Base-by-base conservation (phyloP, 2,329 filamentous ascomycete genomes). In the Beauveria varroae region DNA sequence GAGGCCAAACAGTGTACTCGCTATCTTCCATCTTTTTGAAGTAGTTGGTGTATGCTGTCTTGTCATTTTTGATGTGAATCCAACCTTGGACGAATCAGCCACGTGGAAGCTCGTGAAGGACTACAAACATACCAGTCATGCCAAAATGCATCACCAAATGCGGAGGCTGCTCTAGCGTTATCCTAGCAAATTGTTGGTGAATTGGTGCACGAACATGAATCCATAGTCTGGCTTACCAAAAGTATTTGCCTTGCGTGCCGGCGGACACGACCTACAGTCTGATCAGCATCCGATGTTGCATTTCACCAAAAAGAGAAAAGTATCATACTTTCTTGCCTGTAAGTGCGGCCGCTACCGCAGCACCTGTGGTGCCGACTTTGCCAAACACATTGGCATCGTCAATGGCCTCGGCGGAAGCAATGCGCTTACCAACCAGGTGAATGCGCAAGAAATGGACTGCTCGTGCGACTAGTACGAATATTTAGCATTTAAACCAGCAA, bases 191-290 rank as follows among this genome's bases (percentile, higher is more conserved):
- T 50, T 53, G 49, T 24, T 47, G 20, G 28, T 37, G 2, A 37
- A 40, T 5, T 14, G 12, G 24, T 26, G 62, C 26, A 18, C 49
- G 24, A 18, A 16, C 2, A 49, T 9, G 41, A 7, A 22, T 46
- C 20, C 28, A 60, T 28, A n/a, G 20, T 34, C 22, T 18, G 8
- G 64, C 75, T 63, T 67, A 84, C 86, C 95, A 99, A 73, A 99
- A 98, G 71, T 98, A 98, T 81, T 98, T 99, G 10, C 95, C 95
- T 72, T 97, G 95, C 63, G 89, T 91, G 4, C 89, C 90, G 4
- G 89, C 90, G 59, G 79, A 80, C 9, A 84, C 63, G 3, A 86
- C 85, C 78, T 79, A 47, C 10, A 1, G 53, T 24, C 14, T 53
- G 64, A 53, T 56, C 12, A 52, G 53, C 8, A 22, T n/a, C 55